Evolutionary conservation across 2,329 filamentous ascomycete species (phyloP), one percentile per base, ranked within the genome.

Genomic region (Fusarium concolor): DNA sequence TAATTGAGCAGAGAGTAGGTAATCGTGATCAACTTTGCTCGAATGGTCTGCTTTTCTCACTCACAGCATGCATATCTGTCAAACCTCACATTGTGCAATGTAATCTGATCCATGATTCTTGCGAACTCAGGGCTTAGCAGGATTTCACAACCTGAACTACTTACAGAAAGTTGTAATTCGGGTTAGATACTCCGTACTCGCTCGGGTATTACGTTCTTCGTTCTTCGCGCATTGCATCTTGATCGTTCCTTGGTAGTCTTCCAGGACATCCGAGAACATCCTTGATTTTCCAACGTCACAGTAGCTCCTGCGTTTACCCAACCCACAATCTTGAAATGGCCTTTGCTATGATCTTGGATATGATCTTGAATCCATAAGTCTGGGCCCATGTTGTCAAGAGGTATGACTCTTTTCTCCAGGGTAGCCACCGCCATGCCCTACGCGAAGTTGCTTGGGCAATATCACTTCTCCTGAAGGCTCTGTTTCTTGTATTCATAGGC

Each of bases 61-160:
- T 42, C 46, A 49, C 33, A 26, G 17, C 15, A 61, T 52, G 45
- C 35, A 43, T 47, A 18, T 46, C 39, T 26, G 8, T 39, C 41
- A 33, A 61, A 46, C 31, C 38, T 29, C 33, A 18, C 24, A 35
- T 44, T 50, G 11, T 52, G 37, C 37, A 41, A 17, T 38, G 33
- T 60, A 28, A 53, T 33, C 37, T 64, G 43, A 39, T 31, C 49
- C 18, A n/a, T 49, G 45, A 65, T 49, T 47, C 31, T 43, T 35
- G 47, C 64, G 59, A 35, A n/a, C 24, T 26, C 29, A 33, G 26
- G 26, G 26, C 9, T 26, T 6, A 26, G 8, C 9, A 26, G 22
- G 51, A 35, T 37, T 41, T 28, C 20, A n/a, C 22, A 22, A 26
- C 18, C 18, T 47, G 47, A 31, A 29, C 26, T 33, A 28, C 18